Conservation (phyloP, 352 stramenopile species). For the Globisporangium cylindrosporum region DNA sequence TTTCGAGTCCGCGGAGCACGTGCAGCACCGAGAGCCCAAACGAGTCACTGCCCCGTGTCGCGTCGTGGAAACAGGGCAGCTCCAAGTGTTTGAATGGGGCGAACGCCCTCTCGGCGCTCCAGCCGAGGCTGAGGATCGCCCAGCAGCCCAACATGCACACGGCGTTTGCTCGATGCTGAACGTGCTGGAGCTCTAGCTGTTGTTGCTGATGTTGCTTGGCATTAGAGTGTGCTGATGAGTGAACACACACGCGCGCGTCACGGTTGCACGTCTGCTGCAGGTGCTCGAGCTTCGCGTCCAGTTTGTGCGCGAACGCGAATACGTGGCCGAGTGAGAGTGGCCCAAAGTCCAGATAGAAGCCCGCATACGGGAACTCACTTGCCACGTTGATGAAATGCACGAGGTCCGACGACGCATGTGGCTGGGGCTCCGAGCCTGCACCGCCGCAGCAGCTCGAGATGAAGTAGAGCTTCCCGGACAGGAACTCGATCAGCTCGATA, state of each 20-base stretch:
- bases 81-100: conserved; percentile 35
- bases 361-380: conserved; percentile 87
- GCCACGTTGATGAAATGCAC: conserved; percentile 28
- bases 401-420: neutral
- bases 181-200: conserved; percentile 3
- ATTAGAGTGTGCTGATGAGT: neutral
- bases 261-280: conserved; percentile 13
- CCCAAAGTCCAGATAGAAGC: conserved; percentile 96
- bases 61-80: conserved; percentile 35
- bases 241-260: conserved; percentile 71
- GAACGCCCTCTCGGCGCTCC: conserved; percentile 68
- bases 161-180: conserved; percentile 85
- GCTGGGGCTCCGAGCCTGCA: neutral
- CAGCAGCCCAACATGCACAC: conserved; percentile 89
- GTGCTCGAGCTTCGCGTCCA: conserved; percentile 65
- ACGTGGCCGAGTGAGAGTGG: conserved; percentile 92
- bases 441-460: conserved; percentile 20
- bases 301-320: conserved; percentile 75
- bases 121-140: conserved; percentile 35
- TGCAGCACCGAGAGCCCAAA: conserved; percentile 31
- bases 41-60: conserved; percentile 18
- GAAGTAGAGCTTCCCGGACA: conserved; percentile 34
- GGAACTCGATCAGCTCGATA: conserved; percentile 32
- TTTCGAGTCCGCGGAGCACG: conserved; percentile 26
- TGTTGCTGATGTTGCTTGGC: neutral